Evolutionary conservation across 2,329 filamentous ascomycete genomes (phyloP), one percentile per base, ranked within the genome.

Genomic region (Metarhizium humberi): DNA sequence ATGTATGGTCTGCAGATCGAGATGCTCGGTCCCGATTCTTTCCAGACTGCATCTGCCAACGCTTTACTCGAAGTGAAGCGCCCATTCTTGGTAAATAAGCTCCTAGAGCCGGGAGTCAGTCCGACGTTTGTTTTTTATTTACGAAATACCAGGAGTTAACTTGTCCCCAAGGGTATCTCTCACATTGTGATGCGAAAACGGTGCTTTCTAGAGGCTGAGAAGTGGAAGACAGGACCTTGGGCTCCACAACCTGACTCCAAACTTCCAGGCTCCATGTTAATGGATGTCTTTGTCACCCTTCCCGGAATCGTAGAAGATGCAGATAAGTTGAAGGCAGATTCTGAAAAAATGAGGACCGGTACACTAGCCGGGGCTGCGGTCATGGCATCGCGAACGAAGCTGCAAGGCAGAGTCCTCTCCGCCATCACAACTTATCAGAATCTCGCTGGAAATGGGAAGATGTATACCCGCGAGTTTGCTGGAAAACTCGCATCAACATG

Each of bases 201-300:
- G 2, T 55, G 51, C 3, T 58, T 56, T 32, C 30, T 58, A 46
- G 54, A 57, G 42, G 38, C 46, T 7, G 3, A 56, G 14, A 38
- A 55, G 11, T 59, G 56, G 58, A 57, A 59, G 13, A 30, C 8
- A 6, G 36, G 38, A 2, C 52, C 54, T n/a, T 56, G 52, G 43
- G 50, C 48, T 18, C 51, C 40, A 6, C 50, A 51, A 2, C 50
- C 58, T 3, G 36, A 49, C 11, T 51, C 50, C 18, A 52, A 50
- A 25, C 52, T 54, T 3, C 34, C 57, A 5, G 55, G 56, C 6
- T 56, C 55, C n/a, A 18, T 56, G 38, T 42, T 58, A 10, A 57
- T 58, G 40, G 58, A 59, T 14, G 49, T 55, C 11, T 59, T 59
- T 29, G 57, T 55, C 16, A 50, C 54, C 32, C 49, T 58, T 42